Conservation (phyloP, 176 grass and related monocot species). For the Triticum turgidum region DNA sequence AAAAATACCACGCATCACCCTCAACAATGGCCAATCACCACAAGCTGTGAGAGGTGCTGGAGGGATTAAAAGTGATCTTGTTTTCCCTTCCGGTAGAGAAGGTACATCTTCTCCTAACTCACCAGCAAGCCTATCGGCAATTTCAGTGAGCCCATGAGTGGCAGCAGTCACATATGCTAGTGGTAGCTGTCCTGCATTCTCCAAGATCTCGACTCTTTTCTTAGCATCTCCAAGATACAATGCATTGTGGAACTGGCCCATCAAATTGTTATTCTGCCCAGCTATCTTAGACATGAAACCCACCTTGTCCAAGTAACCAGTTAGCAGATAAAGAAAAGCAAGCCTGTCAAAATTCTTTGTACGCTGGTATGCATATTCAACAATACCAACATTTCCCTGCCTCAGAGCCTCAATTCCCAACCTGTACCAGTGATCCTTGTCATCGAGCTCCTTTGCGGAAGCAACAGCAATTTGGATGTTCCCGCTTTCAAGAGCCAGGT, state of each 20-base stretch:
- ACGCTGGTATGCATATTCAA: slow-evolving; percentile 87
- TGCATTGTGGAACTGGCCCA: slow-evolving; percentile 90
- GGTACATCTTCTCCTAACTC: slow-evolving; percentile 80
- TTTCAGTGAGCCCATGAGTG: slow-evolving; percentile 77
- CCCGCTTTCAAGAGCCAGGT: slow-evolving; percentile 88
- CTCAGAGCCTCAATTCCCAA: slow-evolving; percentile 82
- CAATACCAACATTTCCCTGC: slow-evolving; percentile 87
- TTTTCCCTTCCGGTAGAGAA: slow-evolving; percentile 59
- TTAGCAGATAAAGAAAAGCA: slow-evolving; percentile 89
- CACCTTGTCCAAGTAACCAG: slow-evolving; percentile 78
- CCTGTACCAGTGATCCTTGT: slow-evolving; percentile 91
- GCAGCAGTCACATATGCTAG: slow-evolving; percentile 77
- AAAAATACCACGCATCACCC: slow-evolving; percentile 87
- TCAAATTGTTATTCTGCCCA: slow-evolving; percentile 78
- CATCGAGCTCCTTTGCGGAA: slow-evolving; percentile 91
- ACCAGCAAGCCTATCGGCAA: slow-evolving; percentile 62
- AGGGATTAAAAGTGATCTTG: slow-evolving; percentile 57
- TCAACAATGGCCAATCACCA: slow-evolving; percentile 81
- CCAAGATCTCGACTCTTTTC: slow-evolving; percentile 79
- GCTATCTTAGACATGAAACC: slow-evolving; percentile 85
- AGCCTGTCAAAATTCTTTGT: slow-evolving; percentile 96
- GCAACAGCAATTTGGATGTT: slow-evolving; percentile 98
- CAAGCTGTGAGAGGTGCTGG: slow-evolving; percentile 52
- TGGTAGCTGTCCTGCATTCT: slow-evolving; percentile 78
- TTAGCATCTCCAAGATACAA: slow-evolving; percentile 78